Percentiles rank a stretch among this genome's conserved stretches.
Evolutionary conservation across 805 yeast genomes (phyloP).

Genomic region (Wickerhamomyces hampshirensis): DNA sequence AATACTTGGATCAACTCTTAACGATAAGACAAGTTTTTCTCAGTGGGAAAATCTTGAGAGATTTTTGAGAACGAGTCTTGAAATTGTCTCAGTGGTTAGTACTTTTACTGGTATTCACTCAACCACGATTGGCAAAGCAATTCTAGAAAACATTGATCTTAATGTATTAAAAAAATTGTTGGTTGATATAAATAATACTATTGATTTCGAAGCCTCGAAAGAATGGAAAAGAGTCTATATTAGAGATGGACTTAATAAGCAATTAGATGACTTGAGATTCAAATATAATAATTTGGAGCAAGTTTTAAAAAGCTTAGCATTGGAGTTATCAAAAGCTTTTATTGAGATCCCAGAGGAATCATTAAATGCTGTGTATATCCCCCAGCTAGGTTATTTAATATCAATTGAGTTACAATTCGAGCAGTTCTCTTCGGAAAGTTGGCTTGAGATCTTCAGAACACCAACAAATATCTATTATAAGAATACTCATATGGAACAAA

Average conservation of each 20-base stretch:
- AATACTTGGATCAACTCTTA: conserved; percentile 15
- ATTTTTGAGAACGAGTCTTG: conserved; percentile 20
- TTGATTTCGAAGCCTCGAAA: conserved; percentile 34
- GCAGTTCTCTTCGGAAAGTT: conserved; percentile 11
- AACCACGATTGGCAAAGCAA: conserved; percentile 11
- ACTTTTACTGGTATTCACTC: not conserved
- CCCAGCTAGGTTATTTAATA: conserved; percentile 40
- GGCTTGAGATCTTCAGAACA: conserved; percentile 37
- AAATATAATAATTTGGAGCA: conserved; percentile 25
- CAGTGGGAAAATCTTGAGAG: conserved; percentile 29
- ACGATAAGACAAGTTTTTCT: conserved; percentile 23
- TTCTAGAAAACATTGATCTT: conserved; percentile 12
- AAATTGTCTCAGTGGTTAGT: conserved; percentile 9
- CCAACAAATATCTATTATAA: conserved; percentile 33
- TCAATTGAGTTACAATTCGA: conserved; percentile 18
- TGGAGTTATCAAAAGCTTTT: conserved; percentile 7
- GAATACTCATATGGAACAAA: conserved; percentile 23
- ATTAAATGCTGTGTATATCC: conserved; percentile 37
- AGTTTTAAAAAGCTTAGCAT: conserved; percentile 24
- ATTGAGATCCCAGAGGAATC: conserved; percentile 9
- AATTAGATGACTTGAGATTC: conserved; percentile 20
- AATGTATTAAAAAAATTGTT: conserved; percentile 10
- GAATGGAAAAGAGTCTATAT: conserved; percentile 26
- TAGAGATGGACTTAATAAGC: conserved; percentile 25
- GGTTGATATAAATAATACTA: conserved; percentile 21